A percentile compares a stretch with the other conserved stretches of the same genome.
phyloP scores from a whole-genome alignment of 108 stramenopile genomes.

The Chaetoceros muelleri region DNA sequence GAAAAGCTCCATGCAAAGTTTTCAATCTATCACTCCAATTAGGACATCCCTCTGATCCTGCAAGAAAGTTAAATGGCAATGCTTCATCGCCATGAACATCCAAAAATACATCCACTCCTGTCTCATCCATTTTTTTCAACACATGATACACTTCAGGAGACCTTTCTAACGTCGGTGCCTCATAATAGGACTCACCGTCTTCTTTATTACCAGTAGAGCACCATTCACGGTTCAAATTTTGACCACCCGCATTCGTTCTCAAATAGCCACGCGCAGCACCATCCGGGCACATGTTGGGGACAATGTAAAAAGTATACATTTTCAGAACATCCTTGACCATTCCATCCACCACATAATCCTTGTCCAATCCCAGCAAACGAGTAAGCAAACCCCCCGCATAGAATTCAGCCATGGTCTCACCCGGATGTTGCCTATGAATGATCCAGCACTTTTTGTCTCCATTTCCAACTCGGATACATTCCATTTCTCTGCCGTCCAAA shows the following conservation, averaged over 20 bases:
- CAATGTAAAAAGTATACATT: conserved; percentile 70
- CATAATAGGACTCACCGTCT: conserved; percentile 26
- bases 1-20: conserved; percentile 71
- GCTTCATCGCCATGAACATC: conserved; percentile 89
- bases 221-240: conserved; percentile 87
- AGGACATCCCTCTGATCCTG: conserved; percentile 59
- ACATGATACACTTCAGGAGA: conserved; percentile 79
- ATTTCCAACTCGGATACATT: conserved; percentile 47
- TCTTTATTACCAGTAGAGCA: conserved; percentile 27
- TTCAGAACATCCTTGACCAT: conserved; percentile 26
- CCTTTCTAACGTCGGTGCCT: conserved; percentile 65
- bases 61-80: conserved; percentile 69
- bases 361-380: conserved; percentile 43
- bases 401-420: conserved; percentile 67
- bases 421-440: conserved; percentile 78
- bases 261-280: conserved; percentile 67
- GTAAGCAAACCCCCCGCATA: conserved; percentile 59
- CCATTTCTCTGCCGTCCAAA: conserved; percentile 60
- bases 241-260: conserved; percentile 68
- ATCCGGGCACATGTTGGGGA: conserved; percentile 83
- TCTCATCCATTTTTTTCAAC: conserved; percentile 68
- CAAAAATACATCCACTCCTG: conserved; percentile 73
- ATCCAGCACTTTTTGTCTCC: conserved; percentile 60
- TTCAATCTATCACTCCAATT: conserved; percentile 56
- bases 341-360: conserved; percentile 25